These are phyloP conservation scores for Mycena maculata DNA, from an alignment of 768 basidiomycete species.

Conservation along the genomic window DNA sequence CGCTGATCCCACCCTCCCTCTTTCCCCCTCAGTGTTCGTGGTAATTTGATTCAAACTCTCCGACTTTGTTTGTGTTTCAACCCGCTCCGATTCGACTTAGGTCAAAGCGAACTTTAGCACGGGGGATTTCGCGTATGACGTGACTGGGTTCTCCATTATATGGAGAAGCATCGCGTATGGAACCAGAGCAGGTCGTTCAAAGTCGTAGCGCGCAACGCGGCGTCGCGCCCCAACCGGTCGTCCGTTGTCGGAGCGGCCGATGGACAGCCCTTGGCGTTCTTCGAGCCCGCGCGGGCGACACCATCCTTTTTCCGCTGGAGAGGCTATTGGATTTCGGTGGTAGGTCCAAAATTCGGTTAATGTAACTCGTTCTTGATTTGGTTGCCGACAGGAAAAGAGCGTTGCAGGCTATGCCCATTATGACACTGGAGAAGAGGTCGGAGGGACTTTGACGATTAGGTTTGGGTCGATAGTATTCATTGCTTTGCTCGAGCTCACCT, in stretches of 20 bases:
- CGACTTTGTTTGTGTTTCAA: neutral
- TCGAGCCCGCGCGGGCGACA: constrained; percentile 16
- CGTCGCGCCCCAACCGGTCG: constrained; percentile 9
- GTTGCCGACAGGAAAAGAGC: constrained; percentile 15
- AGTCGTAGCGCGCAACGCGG: constrained; percentile 26
- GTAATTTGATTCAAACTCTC: neutral
- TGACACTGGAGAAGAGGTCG: constrained; percentile 30
- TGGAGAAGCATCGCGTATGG: constrained; percentile 32
- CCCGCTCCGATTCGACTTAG: neutral
- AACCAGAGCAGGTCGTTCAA: constrained; percentile 32
- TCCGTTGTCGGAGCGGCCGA: constrained; percentile 9
- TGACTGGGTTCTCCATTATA: constrained; percentile 28
- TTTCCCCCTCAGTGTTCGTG: constrained; percentile 1
- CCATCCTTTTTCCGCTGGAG: constrained; percentile 24
- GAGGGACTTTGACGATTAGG: constrained; percentile 24
- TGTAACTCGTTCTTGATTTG: neutral
- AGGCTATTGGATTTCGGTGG: constrained; percentile 30
- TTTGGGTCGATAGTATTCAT: neutral
- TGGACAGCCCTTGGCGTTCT: constrained; percentile 25
- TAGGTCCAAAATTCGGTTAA: neutral
- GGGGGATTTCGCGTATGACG: constrained; percentile 31
- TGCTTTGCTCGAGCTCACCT: neutral
- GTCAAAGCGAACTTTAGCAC: constrained; percentile 24
- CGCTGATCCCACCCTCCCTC: neutral
- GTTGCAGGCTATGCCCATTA: constrained; percentile 28